phyloP scores from a whole-genome alignment of 2,329 filamentous ascomycete genomes.

The Colletotrichum sp. region DNA sequence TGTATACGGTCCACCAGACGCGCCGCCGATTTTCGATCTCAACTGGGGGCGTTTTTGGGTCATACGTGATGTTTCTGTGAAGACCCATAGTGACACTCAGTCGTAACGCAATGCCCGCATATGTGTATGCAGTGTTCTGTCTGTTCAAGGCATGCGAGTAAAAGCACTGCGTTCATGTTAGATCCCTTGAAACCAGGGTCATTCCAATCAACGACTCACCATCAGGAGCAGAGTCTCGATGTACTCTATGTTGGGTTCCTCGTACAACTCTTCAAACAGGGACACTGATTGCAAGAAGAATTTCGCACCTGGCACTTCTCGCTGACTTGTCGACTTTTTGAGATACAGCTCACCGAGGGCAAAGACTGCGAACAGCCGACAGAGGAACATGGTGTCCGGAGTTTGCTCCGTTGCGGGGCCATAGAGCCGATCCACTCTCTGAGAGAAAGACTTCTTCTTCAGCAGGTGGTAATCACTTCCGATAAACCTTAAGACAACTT shows the following conservation, averaged over 20 bases:
- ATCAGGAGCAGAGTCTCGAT: slow-evolving; percentile 45
- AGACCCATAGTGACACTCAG: slow-evolving; percentile 46
- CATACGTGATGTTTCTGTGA: slow-evolving; percentile 35
- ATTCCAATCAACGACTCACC: slow-evolving; percentile 28
- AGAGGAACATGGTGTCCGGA: slow-evolving; percentile 36
- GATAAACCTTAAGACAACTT: slow-evolving; percentile 32
- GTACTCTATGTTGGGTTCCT: slow-evolving; percentile 48
- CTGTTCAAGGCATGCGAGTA: slow-evolving; percentile 39
- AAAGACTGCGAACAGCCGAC: slow-evolving; percentile 49
- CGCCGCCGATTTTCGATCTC: slow-evolving; percentile 50
- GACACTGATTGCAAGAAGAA: slow-evolving; percentile 46
- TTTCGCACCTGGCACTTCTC: slow-evolving; percentile 45
- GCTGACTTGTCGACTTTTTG: slow-evolving; percentile 35
- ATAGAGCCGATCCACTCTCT: slow-evolving; percentile 38
- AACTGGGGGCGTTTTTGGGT: slow-evolving; percentile 21
- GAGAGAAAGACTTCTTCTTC: slow-evolving; percentile 41
- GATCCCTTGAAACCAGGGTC: slow-evolving; percentile 25
- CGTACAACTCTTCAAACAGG: slow-evolving; percentile 44
- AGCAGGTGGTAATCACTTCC: slow-evolving; percentile 35
- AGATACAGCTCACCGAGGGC: slow-evolving; percentile 49
- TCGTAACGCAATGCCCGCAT: slow-evolving; percentile 40
- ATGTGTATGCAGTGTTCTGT: slow-evolving; percentile 34
- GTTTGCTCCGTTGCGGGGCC: slow-evolving; percentile 30
- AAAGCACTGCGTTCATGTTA: slow-evolving; percentile 29
- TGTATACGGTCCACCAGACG: slow-evolving; percentile 36